Base-by-base conservation (phyloP, 768 basidiomycete genomes). In the Solioccasus polychromus region DNA sequence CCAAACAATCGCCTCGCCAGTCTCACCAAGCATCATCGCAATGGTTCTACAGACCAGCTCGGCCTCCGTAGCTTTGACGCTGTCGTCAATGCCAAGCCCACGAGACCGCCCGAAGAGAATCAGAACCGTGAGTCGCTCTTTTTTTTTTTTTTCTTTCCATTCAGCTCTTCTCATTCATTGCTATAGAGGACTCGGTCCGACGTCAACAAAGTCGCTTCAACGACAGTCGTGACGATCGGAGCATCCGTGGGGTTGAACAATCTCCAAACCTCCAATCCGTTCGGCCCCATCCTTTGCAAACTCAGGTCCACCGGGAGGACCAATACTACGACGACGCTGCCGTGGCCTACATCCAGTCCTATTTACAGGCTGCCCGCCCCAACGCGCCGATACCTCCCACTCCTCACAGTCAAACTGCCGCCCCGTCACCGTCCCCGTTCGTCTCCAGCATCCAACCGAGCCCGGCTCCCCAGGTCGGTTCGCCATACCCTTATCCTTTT, bases 351-450 rank as follows among this genome's bases (percentile, higher is more conserved):
- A 69, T 85, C 30, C 79, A 80, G 44, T 61, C 75, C 0, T 85
- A 82, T 56, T 68, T 80, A 18, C 76, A 73, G 22, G 75, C 80
- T 2, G 71, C 77, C 3, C 80, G 88, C 0, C 87, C 85, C 0
- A 78, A 81, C 47, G 88, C 85, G 0, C 88, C 88, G 15, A 75
- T 89, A 31, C 88, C 88, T 0, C 87, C 88, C 0, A 90, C 88
- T 0, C 88, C 86, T 3, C 84, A 85, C 44, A 83, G 78, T 39
- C 82, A 85, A 47, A 85, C 85, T 0, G 78, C 83, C 8, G 83
- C 85, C 1, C 83, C 85, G 0, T 83, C 85, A 0, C 88, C 85
- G 0, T 85, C 82, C 1, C 86, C 87, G 0, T 67, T 82, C 20
- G 60, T 83, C 18, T 77, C 80, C 2, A 74, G 72, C 32, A 71